phyloP scores from a whole-genome alignment of 768 basidiomycete genomes.

The Pilatotrama ljubarskyi region DNA sequence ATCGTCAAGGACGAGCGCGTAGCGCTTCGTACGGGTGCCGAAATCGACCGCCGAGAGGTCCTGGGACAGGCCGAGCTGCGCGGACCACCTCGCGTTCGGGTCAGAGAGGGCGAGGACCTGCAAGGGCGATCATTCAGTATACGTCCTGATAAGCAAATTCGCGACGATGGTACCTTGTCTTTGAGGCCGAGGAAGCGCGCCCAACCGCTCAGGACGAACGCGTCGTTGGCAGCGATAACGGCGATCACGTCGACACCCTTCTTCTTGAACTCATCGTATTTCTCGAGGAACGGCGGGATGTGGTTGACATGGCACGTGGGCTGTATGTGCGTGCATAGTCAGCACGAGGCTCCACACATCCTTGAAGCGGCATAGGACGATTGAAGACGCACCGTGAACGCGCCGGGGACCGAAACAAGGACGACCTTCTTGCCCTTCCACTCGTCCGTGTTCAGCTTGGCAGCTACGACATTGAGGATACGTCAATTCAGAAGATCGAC shows the following conservation, averaged over 20 bases:
- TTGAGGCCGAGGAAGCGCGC: conserved; percentile 40
- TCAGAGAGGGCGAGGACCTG: conserved; percentile 40
- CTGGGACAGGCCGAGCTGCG: conserved; percentile 50
- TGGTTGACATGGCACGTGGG: conserved; percentile 43
- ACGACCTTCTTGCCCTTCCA: conserved; percentile 87
- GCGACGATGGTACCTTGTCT: conserved; percentile 51
- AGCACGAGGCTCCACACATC: background rate
- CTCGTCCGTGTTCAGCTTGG: conserved; percentile 53
- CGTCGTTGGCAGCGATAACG: conserved; percentile 78
- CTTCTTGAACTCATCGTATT: conserved; percentile 68
- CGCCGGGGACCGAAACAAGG: conserved; percentile 75
- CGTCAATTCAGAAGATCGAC: background rate
- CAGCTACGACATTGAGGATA: conserved; percentile 40
- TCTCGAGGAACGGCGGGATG: conserved; percentile 59
- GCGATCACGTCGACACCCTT: conserved; percentile 76
- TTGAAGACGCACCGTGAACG: conserved; percentile 62
- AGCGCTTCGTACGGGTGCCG: conserved; percentile 47
- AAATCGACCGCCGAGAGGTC: conserved; percentile 43
- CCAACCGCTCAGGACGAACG: conserved; percentile 62
- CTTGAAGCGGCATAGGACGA: background rate
- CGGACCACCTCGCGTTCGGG: conserved; percentile 37
- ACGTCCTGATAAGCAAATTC: no score
- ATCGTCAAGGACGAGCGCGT: conserved; percentile 67
- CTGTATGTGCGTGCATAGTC: conserved; percentile 14
- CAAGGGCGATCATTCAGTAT: background rate